Evolutionary conservation across 805 yeast genomes (phyloP), one percentile per base, ranked within the genome.

Genomic region (Yamadazyma tumulicola): DNA sequence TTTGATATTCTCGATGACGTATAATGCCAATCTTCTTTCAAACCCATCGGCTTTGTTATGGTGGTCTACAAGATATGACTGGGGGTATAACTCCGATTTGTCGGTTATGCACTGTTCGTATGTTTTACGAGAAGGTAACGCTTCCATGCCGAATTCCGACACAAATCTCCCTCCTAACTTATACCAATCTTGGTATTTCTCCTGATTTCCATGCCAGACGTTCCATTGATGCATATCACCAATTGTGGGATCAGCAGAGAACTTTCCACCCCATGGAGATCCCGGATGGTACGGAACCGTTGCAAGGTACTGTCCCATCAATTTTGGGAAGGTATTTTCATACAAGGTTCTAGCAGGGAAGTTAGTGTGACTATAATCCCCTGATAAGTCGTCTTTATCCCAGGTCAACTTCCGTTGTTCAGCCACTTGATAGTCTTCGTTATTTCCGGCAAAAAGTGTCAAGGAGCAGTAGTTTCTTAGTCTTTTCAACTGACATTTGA

Each of bases 151-250:
- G 54, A 74, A 74, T 48, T 74, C 79, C 20, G 73, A 63, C 4
- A 74, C 62, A 51, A 74, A 74, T 19, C 78, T 43, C 2, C 77
- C 79, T 5, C 61, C 67, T 2, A 73, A 48, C 31, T 57, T 54
- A 26, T 52, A 50, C 76, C 76, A 71, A 45, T 70, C 54, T 41
- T 74, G 79, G 43, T 73, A 73, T 39, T 59, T 62, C 34, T 65
- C 68, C 15, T 57, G 48, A 16, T 18, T 29, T 1, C 78, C 79
- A 42, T 74, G 79, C 78, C 78, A 74, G 6, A 74, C 74, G 42
- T 72, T 71, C 79, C 79, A 74, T 39, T 72, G 77, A 42, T 74
- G 79, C 4, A 69, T 54, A 45, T 74, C 79, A 2, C 79, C 79
- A 13, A 43, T 50, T 1, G 67, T 64, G 6, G 21, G 33, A 26